phyloP scores from a whole-genome alignment of 805 yeast genomes.

The Teunomyces cretensis region DNA sequence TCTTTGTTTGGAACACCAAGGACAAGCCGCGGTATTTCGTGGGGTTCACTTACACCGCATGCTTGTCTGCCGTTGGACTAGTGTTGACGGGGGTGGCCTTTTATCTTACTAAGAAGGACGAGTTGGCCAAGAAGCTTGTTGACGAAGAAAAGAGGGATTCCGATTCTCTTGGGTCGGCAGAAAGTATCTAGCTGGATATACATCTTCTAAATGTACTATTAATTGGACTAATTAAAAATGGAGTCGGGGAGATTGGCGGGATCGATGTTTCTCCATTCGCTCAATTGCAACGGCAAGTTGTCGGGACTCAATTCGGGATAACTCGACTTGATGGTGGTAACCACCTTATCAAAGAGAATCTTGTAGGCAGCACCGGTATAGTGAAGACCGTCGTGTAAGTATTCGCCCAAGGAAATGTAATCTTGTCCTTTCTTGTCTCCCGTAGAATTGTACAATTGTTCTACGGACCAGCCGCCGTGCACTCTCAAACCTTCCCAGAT shows the following conservation, averaged over 20 bases:
- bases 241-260: slow-evolving; percentile 7
- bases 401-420: not conserved
- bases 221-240: slow-evolving; percentile 1
- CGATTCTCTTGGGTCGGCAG: not conserved
- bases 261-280: slow-evolving; percentile 39
- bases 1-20: slow-evolving; percentile 39
- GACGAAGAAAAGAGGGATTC: not conserved
- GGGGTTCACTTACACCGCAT: slow-evolving; percentile 31
- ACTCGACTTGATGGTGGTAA: slow-evolving; percentile 31
- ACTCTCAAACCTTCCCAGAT: slow-evolving; percentile 45
- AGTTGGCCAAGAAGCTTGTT: slow-evolving; percentile 5
- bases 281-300: slow-evolving; percentile 33
- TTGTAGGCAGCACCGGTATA: slow-evolving; percentile 31
- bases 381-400: not conserved
- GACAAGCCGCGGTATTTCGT: slow-evolving; percentile 30
- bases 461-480: slow-evolving; percentile 33
- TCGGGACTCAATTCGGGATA: slow-evolving; percentile 54
- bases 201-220: too few relatives aligned
- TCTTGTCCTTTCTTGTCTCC: not conserved
- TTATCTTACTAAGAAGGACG: slow-evolving; percentile 27
- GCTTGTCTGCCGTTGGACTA: slow-evolving; percentile 25
- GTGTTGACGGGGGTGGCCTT: slow-evolving; percentile 26
- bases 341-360: slow-evolving; percentile 45
- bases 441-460: slow-evolving; percentile 17
- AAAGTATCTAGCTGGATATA: not conserved